Base-by-base conservation (phyloP, 306 rosid species). In the Coriaria nepalensis region DNA sequence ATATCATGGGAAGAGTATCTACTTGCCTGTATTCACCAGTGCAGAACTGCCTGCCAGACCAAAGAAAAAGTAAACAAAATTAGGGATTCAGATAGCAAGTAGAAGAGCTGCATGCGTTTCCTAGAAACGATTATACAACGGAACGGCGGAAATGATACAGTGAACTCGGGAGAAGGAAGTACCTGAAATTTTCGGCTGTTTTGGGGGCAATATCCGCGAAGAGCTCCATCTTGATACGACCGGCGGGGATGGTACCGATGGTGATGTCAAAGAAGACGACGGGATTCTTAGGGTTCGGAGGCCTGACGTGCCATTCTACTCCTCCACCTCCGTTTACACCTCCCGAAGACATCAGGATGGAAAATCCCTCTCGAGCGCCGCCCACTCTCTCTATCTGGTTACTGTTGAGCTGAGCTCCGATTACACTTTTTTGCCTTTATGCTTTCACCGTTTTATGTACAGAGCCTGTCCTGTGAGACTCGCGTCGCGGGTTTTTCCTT, bases 181-280 rank as follows among this genome's bases (percentile, higher is more conserved):
- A 60, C 95, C 95, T 76, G 86, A 90, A 90, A 57, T 90, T 90
- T 44, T 81, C 97, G 6, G 97, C 92, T 50, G 87, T 81, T 68
- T 77, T 81, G 52, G 97, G 95, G 56, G 87, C 68, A 44, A 90
- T 79, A 61, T 90, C 95, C 11, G 95, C 97, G 79, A 90, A 90
- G 51, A 90, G 95, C 73, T 90, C 97, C 97, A 90, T 84, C 81
- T 84, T 84, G 81, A 90, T 90, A 52, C 97, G 86, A 33, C 97
- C 97, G 0, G 95, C 95, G 0, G 97, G 92, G n/a, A 90, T 81
- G 68, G 75, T 77, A 43, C 97, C 97, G 75, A 90, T 90, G 65
- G 95, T 90, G 40, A 90, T 67, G 69, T 90, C 94, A 72, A 90
- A 90, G 92, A 90, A 90, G 35, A 90, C 95, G 60, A 90, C 62